phyloP scores from a whole-genome alignment of 116 monocot genomes.

The Dioscorea cayenensis region DNA sequence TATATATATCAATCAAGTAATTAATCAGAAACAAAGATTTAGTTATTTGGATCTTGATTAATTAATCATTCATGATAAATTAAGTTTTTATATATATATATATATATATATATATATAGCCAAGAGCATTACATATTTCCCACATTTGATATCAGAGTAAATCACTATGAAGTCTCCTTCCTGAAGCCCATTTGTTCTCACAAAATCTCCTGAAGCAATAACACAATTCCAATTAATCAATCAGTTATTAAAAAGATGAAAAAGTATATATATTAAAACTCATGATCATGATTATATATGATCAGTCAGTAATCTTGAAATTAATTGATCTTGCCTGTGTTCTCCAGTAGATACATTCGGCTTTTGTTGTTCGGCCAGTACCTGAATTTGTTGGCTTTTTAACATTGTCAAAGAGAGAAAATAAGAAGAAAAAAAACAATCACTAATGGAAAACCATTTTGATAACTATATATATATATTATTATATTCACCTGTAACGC shows the following conservation, averaged over 20 bases:
- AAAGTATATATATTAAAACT: too few relatives aligned
- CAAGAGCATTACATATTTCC: constrained; percentile 65
- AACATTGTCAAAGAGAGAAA: not conserved
- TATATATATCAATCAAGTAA: not conserved
- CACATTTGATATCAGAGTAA: constrained; percentile 72
- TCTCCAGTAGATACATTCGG: constrained; percentile 94
- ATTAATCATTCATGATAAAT: not conserved
- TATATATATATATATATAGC: not conserved
- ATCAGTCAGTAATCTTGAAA: too few relatives aligned
- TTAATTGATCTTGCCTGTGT: constrained; percentile 48
- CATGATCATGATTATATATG: too few relatives aligned
- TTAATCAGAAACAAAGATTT: not conserved
- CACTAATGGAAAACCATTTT: not conserved
- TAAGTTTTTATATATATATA: not conserved
- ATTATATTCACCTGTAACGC: constrained; percentile 60
- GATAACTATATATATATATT: not conserved
- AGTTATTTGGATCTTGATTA: not conserved
- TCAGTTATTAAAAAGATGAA: not conserved
- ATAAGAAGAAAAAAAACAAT: not conserved
- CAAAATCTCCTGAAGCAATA: constrained; percentile 62
- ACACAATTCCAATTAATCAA: not conserved
- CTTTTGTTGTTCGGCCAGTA: constrained; percentile 99
- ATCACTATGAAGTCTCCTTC: constrained; percentile 98
- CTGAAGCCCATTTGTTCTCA: constrained; percentile 69
- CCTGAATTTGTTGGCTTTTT: constrained; percentile 16